Percentiles rank a stretch among this genome's conserved stretches.
Conservation (phyloP, 108 stramenopile species). For the Skeletonema marinoi region DNA sequence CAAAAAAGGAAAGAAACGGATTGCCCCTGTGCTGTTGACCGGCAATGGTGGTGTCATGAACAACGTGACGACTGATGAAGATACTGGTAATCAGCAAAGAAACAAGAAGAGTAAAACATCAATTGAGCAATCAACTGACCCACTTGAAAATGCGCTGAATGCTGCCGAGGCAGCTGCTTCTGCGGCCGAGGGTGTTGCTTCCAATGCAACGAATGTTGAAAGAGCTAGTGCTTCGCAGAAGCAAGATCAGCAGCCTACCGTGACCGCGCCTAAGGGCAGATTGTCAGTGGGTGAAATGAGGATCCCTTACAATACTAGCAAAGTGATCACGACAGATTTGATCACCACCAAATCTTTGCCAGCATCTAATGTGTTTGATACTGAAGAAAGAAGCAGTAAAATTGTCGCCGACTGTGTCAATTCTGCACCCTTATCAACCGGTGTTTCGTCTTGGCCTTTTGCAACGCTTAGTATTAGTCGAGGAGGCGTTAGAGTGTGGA, state of each 20-base stretch:
- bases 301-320: conserved; percentile 67
- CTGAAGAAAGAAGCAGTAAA: conserved; percentile 7
- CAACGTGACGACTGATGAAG: conserved; percentile 27
- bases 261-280: not conserved
- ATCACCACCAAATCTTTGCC: not conserved
- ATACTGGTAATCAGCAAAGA: conserved; percentile 18
- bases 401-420: conserved; percentile 77
- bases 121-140: conserved; percentile 35
- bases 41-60: conserved; percentile 10
- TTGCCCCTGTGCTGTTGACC: conserved; percentile 59
- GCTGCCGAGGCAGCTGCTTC: conserved; percentile 55
- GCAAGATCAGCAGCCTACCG: not conserved
- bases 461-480: conserved; percentile 66
- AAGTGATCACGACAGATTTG: conserved; percentile 68
- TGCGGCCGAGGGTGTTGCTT: conserved; percentile 16
- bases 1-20: conserved; percentile 68
- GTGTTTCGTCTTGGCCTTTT: conserved; percentile 56
- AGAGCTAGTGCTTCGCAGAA: not conserved
- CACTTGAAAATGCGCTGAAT: conserved; percentile 60
- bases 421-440: conserved; percentile 36
- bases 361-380: conserved; percentile 11
- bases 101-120: conserved; percentile 26
- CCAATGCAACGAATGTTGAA: conserved; percentile 15
- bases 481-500: conserved; percentile 59
- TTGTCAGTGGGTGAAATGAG: not conserved